Base-by-base conservation (phyloP, 305 asterid genomes). In the Solanum hybrid region DNA sequence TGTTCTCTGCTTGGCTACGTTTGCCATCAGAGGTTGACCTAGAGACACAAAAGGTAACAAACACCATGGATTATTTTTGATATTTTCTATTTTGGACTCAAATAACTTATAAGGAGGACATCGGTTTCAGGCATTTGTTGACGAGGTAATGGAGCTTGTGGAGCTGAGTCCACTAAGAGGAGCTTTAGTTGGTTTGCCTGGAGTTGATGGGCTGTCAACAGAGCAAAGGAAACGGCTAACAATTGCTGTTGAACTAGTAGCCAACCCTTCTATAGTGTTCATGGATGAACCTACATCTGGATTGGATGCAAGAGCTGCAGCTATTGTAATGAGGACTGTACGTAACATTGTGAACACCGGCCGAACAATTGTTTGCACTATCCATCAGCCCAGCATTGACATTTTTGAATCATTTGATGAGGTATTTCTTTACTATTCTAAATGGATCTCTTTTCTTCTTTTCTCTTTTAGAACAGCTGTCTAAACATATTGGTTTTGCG, bases 241-340 rank as follows among this genome's bases (percentile, higher is more conserved):
- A 40, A 97, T 97, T 90, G 99, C 99, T 71, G 96, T 97, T 93
- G 99, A 97, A 93, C 95, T 97, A 85, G 99, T 97, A 79, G 97
- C 99, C 86, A 97, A 97, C 90, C 99, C 99, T 88, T 97, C 98
- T 38, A 93, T 97, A 86, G 97, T 97, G 60, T 97, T 97, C 91
- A 97, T 97, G 99, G 99, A 97, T 91, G 98, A 97, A 92, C 99
- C 99, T 90, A 97, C 99, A 37, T 96, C 99, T 81, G 99, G 99
- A 60, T 93, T 97, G 95, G 99, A 97, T 91, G 99, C 99, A 79
- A 95, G 99, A 92, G 92, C 99, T 91, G 99, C 99, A 42, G 99
- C 99, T 87, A 97, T 97, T 89, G 99, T 97, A 91, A 97, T 97
- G 99, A 94, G 99, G 94, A 97, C 99, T 60, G 99, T 97, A 92